A percentile compares a stretch with the other conserved stretches of the same genome.
Conservation (phyloP, 495 filamentous ascomycete species). For the Penicillium atrosanguineum region DNA sequence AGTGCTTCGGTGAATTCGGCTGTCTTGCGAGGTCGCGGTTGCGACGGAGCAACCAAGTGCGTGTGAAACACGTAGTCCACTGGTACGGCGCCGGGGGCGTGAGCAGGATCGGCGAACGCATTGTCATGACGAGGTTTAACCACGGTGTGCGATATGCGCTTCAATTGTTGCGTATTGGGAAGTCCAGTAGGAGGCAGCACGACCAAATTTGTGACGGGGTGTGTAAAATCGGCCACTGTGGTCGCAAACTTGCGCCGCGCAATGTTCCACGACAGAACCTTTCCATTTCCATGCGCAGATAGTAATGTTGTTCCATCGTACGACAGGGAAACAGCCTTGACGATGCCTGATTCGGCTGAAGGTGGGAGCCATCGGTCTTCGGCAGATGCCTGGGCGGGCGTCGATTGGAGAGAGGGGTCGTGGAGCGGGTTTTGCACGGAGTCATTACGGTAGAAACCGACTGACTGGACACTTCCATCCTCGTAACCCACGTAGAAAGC, state of each 20-base stretch:
- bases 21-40: conserved; percentile 8
- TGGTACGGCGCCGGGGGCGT: conserved; percentile 53
- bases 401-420: conserved; percentile 51
- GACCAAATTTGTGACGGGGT: conserved; percentile 74
- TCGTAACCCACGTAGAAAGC: conserved; percentile 80
- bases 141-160: conserved; percentile 57
- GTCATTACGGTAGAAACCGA: conserved; percentile 68
- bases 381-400: conserved; percentile 55
- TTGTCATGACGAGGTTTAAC: conserved; percentile 67
- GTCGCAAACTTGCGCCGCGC: conserved; percentile 59
- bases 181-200: conserved; percentile 66
- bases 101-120: conserved; percentile 37
- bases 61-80: conserved; percentile 65
- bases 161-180: conserved; percentile 32
- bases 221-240: conserved; percentile 64
- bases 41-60: conserved; percentile 50
- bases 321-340: conserved; percentile 62
- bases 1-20: conserved; percentile 50
- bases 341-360: conserved; percentile 58
- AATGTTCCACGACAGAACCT: conserved; percentile 77
- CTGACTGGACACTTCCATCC: conserved; percentile 77
- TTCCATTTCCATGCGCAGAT: conserved; percentile 78
- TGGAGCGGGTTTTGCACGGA: conserved; percentile 51
- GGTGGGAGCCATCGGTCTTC: conserved; percentile 60
- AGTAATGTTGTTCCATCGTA: conserved; percentile 81